These are phyloP conservation scores for Phytomonas francai DNA, from an alignment of 208 protist species.

Conservation along the genomic window DNA sequence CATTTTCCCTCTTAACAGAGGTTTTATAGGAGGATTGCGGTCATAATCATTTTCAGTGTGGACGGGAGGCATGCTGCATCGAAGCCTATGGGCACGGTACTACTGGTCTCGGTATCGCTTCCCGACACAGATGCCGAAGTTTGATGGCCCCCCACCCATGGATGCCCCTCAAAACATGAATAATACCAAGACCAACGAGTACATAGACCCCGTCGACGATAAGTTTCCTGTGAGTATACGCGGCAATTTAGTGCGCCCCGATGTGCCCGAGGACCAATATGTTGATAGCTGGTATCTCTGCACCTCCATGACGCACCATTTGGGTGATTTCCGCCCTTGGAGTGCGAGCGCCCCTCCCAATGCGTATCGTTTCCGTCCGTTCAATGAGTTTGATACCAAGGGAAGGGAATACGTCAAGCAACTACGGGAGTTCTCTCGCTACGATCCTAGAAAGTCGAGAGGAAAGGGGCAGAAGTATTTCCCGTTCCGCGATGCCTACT, in stretches of 20 bases:
- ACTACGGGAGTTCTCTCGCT: constrained; percentile 49
- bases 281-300: constrained; percentile 89
- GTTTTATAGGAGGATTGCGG: not conserved
- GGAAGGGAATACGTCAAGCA: constrained; percentile 78
- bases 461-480: constrained; percentile 69
- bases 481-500: constrained; percentile 77
- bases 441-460: constrained; percentile 26
- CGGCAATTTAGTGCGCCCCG: constrained; percentile 63
- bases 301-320: constrained; percentile 83
- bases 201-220: constrained; percentile 87
- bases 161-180: constrained; percentile 89
- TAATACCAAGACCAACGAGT: constrained; percentile 85
- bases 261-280: constrained; percentile 85
- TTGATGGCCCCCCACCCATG: constrained; percentile 78
- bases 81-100: constrained; percentile 29
- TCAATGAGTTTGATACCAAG: constrained; percentile 83
- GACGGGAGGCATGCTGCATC: constrained; percentile 24
- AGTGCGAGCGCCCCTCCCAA: constrained; percentile 71
- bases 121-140: constrained; percentile 73
- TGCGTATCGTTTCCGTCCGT: constrained; percentile 77
- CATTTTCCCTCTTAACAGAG: not conserved
- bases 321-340: constrained; percentile 82
- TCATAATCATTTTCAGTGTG: not conserved
- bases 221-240: constrained; percentile 83
- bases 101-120: constrained; percentile 88